These are phyloP conservation scores for Mikania micrantha DNA, from an alignment of 129 eudicot species.

Conservation along the genomic window DNA sequence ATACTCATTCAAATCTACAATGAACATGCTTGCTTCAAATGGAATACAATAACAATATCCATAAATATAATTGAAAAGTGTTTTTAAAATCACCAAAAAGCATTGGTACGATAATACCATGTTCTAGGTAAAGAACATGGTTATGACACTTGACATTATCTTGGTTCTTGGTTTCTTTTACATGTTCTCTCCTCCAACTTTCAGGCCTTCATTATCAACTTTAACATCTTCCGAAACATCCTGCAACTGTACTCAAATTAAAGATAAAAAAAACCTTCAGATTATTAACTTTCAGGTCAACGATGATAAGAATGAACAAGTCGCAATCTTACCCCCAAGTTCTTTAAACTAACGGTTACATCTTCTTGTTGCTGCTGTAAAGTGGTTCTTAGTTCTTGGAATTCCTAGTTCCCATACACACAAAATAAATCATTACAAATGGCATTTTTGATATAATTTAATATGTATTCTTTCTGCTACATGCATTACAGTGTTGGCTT, in stretches of 20 bases:
- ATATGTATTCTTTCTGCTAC: too few species aligned
- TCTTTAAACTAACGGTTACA: slow-evolving; percentile 69
- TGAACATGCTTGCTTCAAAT: not conserved
- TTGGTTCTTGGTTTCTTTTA: slow-evolving; percentile 1
- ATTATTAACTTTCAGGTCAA: not conserved
- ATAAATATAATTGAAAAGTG: not conserved
- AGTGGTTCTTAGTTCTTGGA: slow-evolving; percentile 78
- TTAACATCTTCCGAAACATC: slow-evolving; percentile 44
- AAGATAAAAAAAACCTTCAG: slow-evolving; percentile 9
- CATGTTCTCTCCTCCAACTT: slow-evolving; percentile 22
- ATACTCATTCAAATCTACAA: not conserved
- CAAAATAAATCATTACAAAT: not conserved
- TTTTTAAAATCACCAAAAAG: not conserved
- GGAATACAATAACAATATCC: not conserved
- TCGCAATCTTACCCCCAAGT: slow-evolving; percentile 51
- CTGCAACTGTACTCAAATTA: slow-evolving; percentile 46
- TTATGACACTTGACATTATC: not conserved
- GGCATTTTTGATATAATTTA: not conserved
- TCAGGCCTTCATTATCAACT: slow-evolving; percentile 27
- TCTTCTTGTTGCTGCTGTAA: slow-evolving; percentile 95
- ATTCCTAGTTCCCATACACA: slow-evolving; percentile 44
- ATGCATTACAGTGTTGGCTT: too few species aligned
- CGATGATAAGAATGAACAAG: too few species aligned
- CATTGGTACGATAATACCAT: not conserved
- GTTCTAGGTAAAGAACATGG: not conserved